Evolutionary conservation across 768 basidiomycete species (phyloP).

Genomic region (Tremella yokohamensis): DNA sequence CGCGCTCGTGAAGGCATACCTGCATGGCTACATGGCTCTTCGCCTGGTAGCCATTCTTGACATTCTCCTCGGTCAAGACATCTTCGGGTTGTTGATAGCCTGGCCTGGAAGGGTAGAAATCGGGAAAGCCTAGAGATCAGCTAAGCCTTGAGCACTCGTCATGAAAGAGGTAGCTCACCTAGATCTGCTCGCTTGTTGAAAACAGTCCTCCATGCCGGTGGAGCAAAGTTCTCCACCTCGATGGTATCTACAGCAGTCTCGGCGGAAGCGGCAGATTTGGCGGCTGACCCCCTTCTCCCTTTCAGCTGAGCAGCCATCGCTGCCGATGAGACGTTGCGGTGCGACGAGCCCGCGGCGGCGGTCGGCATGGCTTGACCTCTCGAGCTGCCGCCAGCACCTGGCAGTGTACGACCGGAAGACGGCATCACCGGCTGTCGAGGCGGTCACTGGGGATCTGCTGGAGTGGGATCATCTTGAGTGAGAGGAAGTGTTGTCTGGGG

Average conservation of each 20-base stretch:
- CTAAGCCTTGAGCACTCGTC: not conserved
- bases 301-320: not conserved
- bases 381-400: too few species aligned
- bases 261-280: too few species aligned
- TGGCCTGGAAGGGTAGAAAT: constrained; percentile 48
- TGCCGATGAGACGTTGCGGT: too few species aligned
- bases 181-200: constrained; percentile 40
- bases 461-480: too few species aligned
- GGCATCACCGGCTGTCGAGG: too few species aligned
- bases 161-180: constrained; percentile 22
- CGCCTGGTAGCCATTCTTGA: constrained; percentile 45
- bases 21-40: constrained; percentile 10
- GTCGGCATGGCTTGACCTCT: too few species aligned
- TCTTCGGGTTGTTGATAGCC: constrained; percentile 47
- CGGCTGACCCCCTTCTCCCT: too few species aligned
- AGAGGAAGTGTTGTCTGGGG: too few species aligned
- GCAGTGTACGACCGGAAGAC: too few species aligned
- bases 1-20: too few species aligned
- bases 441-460: too few species aligned
- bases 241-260: not conserved
- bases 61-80: constrained; percentile 47
- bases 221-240: constrained; percentile 40
- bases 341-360: too few species aligned
- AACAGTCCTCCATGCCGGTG: constrained; percentile 45
- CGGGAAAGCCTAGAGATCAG: constrained; percentile 41